Base-by-base conservation (phyloP, 2,329 filamentous ascomycete genomes). In the Grosmannia clavigera region DNA sequence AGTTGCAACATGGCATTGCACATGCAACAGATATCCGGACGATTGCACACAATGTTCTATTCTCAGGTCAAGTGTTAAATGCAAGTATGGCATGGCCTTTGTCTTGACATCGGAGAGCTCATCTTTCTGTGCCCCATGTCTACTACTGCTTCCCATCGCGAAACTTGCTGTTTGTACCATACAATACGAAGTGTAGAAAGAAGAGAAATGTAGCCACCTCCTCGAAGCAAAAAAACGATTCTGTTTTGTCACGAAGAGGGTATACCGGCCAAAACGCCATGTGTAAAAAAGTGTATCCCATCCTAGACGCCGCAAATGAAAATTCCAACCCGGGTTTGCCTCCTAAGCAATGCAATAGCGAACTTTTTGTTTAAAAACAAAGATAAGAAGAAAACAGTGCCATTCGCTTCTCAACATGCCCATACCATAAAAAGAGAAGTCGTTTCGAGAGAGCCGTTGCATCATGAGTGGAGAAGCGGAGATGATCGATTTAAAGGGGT, bases 321-420 rank as follows among this genome's bases (percentile, higher is more conserved):
- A 55, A n/a, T 27, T 54, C 14, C 33, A 38, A 55, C n/a, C 53
- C 53, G 12, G 48, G 10, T 14, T 7, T 14, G 7, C 25, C 33
- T 27, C 33, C 53, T n/a, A 38, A 40, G 35, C 53, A 35, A 55
- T 55, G 53, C 52, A 55, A 55, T 25, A 19, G 38, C 33, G 22
- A n/a, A 6, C 19, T 40, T 55, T 55, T 38, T 29, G 9, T 6
- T 22, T 22, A 9, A 25, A 14, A 50, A 31, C 19, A 52, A 29
- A 52, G 14, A 43, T 29, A 16, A 38, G 38, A 22, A 35, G 33
- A 22, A 55, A 38, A 19, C 55, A 22, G 29, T 29, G 14, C 16
- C 22, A 12, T 56, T 56, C 55, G 55, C 55, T 56, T 25, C 55
- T 25, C 55, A n/a, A 25, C 55, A 56, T 56, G 55, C 55, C 25